Evolutionary conservation across 169 alveolate species (phyloP), one percentile per base, ranked within the genome.

Genomic region (Cryptosporidium andersoni): DNA sequence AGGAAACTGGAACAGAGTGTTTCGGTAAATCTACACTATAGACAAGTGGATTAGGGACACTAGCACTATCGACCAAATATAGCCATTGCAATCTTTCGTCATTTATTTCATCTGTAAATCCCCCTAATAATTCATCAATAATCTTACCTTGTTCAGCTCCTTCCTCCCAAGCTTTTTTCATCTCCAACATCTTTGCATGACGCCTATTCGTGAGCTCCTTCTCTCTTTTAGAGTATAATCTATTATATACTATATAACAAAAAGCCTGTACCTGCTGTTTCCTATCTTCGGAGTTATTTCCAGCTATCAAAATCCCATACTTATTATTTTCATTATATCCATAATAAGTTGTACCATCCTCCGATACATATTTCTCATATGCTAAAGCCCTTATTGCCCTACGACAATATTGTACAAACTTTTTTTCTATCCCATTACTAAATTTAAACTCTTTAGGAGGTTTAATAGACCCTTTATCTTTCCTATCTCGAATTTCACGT

Each of bases 21-120:
- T 40, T 74, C 11, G 85, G 85, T 43, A 74, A 43, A 45, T 74
- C 85, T 11, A 55, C 60, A 11, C 85, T 74, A 58, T 74, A 74
- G 1, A 74, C 85, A 16, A 74, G 14, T 2, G 85, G 68, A 62
- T 74, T 74, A 1, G 85, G 85, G 8, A 43, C 36, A 64, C 85
- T 60, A 11, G 85, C 85, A 36, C 74, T 74, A 58, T 74, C 62
- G 8, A 74, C 85, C 11, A 74, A 74, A 74, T 58, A 74, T 5
- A 74, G 47, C 85, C 85, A 74, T 74, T 74, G 85, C 34, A 74
- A 36, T 39, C 85, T 74, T 56, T 74, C 85, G 60, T 74, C 85
- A 42, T 74, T 74, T 12, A 74, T 45, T 12, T 74, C 85, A 43
- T 74, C 49, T 2, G 85, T 58, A 58, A 74, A 74, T 25, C 85